Base-by-base conservation (phyloP, 768 basidiomycete genomes). In the Paxillus rubicundulus region DNA sequence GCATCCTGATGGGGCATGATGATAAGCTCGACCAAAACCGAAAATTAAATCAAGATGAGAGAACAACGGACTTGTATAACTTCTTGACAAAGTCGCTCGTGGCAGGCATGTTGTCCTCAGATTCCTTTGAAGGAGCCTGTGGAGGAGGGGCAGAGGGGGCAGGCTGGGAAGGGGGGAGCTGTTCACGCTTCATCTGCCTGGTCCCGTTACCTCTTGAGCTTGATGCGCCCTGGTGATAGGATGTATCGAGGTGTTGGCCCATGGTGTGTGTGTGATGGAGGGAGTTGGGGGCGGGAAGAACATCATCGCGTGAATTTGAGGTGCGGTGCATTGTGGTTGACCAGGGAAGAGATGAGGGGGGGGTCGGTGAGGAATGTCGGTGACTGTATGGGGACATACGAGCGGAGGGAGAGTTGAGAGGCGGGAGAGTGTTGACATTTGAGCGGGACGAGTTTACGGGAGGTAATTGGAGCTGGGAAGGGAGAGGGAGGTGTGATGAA, bases 51-150 rank as follows among this genome's bases (percentile, higher is more conserved):
- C n/a, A 16, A n/a, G 34, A 33, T 2, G 21, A 47, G 9, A 16
- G 38, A 45, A 0, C 18, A 1, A 72, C 80, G 55, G 40, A 93
- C 92, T 88, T 90, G 87, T 88, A 94, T 9, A 96, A 73, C 68
- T 94, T 95, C 76, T 94, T 94, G 59, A 95, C 92, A 67, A 96
- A 96, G 71, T 95, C 92, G 61, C 84, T 86, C 30, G 93, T 89
- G n/a, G 87, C 82, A 1, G 90, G 86, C 88, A 91, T 87, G 51
- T 77, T 75, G 63, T 91, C 89, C 53, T 91, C 89, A 9, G 53
- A 45, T 34, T 78, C 78, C 30, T 73, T 73, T 52, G 65, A 50
- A 20, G 54, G 47, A 18, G 46, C 44, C 16, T 52, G 66, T 5
- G 50, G 55, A 14, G 59, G 61, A 1, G 57, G 61, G 0, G 52